Evolutionary conservation across 208 protist species (phyloP).

Genomic region (Trypanosoma cruzi): DNA sequence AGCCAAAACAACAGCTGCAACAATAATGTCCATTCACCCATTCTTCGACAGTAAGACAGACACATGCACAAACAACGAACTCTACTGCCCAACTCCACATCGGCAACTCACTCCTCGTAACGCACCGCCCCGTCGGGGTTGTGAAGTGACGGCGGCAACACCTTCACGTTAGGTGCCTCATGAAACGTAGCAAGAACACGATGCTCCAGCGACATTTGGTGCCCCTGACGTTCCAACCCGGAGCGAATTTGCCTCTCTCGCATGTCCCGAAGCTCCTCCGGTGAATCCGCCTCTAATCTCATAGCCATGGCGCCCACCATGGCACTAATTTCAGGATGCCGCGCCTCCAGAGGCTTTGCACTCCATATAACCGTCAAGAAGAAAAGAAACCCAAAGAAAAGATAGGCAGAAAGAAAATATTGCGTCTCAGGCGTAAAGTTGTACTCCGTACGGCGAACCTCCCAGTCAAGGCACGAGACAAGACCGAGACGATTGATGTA

Average conservation of each 20-base stretch:
- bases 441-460: slow-evolving; percentile 87
- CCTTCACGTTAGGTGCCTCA: slow-evolving; percentile 51
- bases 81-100: neutral
- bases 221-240: slow-evolving; percentile 45
- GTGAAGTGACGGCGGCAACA: slow-evolving; percentile 43
- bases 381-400: slow-evolving; percentile 51
- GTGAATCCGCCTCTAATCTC: slow-evolving; percentile 76
- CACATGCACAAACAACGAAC: neutral
- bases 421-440: slow-evolving; percentile 78
- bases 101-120: slow-evolving; percentile 16
- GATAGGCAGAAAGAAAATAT: slow-evolving; percentile 39
- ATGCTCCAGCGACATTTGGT: slow-evolving; percentile 67
- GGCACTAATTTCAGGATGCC: slow-evolving; percentile 69
- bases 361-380: slow-evolving; percentile 33
- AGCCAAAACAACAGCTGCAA: neutral
- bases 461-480: slow-evolving; percentile 91
- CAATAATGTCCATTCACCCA: neutral
- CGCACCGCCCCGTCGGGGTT: slow-evolving; percentile 42
- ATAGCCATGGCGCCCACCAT: slow-evolving; percentile 88
- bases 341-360: slow-evolving; percentile 53
- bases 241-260: slow-evolving; percentile 66
- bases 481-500: slow-evolving; percentile 90
- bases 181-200: slow-evolving; percentile 82
- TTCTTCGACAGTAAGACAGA: neutral
- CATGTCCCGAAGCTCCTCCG: slow-evolving; percentile 53